A percentile compares a stretch with the other conserved stretches of the same genome.
Conservation (phyloP, 2,329 filamentous ascomycete species). For the Parafenestella ontariensis region DNA sequence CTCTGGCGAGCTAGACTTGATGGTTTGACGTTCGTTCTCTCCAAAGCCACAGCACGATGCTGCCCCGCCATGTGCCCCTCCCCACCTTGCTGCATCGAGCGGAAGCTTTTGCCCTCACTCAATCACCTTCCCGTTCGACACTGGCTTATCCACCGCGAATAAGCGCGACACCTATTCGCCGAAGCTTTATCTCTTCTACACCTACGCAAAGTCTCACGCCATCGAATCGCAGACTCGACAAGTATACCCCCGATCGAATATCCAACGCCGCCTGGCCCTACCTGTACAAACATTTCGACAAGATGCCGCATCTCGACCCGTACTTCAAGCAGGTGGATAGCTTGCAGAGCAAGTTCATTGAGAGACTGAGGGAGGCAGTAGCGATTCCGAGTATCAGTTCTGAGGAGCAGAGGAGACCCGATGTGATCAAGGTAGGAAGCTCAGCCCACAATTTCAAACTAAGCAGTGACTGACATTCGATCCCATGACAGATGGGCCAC, state of each 20-base stretch:
- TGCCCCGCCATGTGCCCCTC: conserved; percentile 32
- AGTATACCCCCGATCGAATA: conserved; percentile 26
- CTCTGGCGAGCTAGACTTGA: not conserved
- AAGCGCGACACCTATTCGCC: conserved; percentile 31
- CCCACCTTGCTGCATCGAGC: conserved; percentile 24
- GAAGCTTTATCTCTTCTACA: conserved; percentile 18
- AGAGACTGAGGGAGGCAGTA: conserved; percentile 87
- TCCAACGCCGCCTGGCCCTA: conserved; percentile 53
- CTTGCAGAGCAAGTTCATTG: conserved; percentile 82
- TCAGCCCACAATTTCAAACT: conserved; percentile 5
- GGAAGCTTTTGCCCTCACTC: conserved; percentile 20
- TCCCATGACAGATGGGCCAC: conserved; percentile 75
- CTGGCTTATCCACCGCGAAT: conserved; percentile 36
- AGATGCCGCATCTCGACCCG: conserved; percentile 89
- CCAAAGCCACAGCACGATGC: conserved; percentile 1
- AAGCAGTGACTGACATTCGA: conserved; percentile 1
- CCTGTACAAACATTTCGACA: conserved; percentile 54
- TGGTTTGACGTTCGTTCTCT: conserved; percentile 11
- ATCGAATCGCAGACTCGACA: conserved; percentile 16
- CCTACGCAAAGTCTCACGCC: conserved; percentile 11
- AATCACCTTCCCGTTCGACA: conserved; percentile 42
- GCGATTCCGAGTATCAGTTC: conserved; percentile 96
- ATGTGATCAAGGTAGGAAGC: conserved; percentile 77
- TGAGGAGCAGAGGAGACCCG: conserved; percentile 83
- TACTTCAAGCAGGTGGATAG: conserved; percentile 93